Conservation (phyloP, 192 early-diverging fungal genomes). For the Dispira simplex region DNA sequence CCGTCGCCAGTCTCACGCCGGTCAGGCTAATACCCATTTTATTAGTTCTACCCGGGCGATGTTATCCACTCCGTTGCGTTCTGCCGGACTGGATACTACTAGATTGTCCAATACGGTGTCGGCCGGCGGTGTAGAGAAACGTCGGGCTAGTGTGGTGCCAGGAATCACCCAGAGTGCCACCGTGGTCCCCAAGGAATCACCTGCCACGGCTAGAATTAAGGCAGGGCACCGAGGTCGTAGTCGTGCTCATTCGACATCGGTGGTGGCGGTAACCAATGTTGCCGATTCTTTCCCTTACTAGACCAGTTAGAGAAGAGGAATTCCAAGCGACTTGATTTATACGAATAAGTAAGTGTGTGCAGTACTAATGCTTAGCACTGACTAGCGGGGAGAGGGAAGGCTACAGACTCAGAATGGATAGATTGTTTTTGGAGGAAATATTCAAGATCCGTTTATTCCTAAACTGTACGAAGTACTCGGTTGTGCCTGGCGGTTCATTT, state of each 20-base stretch:
- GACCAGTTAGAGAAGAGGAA: not conserved
- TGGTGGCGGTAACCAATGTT: not conserved
- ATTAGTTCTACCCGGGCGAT: not conserved
- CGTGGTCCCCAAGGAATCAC: not conserved
- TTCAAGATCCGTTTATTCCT: no score
- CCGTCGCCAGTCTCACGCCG: not conserved
- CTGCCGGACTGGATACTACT: not conserved
- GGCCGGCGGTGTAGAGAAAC: not conserved
- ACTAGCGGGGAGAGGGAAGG: no score
- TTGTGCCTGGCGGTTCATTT: no score
- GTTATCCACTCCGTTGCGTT: not conserved
- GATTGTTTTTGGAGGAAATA: no score
- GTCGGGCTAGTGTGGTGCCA: not conserved
- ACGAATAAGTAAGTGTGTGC: not conserved
- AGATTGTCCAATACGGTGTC: not conserved
- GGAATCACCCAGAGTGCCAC: not conserved
- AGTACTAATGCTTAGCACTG: not conserved
- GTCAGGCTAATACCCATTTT: not conserved
- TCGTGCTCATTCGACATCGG: constrained; percentile 1
- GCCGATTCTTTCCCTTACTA: not conserved
- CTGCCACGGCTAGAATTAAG: not conserved
- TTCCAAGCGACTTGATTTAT: not conserved
- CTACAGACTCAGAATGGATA: no score
- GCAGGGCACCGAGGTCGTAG: not conserved
- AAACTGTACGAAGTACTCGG: no score